Base-by-base conservation (phyloP, 768 basidiomycete species). In the Chiua virens region DNA sequence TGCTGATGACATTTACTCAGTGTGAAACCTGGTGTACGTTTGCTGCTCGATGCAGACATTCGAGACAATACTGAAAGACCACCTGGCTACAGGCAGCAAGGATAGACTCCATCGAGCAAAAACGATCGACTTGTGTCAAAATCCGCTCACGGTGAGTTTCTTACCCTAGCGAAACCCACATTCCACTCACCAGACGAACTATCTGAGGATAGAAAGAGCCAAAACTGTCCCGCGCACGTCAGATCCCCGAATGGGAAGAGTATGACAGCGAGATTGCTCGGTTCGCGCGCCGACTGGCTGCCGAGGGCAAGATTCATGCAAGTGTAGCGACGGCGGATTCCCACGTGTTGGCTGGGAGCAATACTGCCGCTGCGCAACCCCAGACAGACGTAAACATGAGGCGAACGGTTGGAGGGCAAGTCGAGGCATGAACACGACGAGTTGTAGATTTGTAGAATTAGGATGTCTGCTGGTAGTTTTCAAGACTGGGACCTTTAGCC, bases 21-120 rank as follows among this genome's bases (percentile, higher is more conserved):
- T 98, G 96, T 66, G 96, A 98, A 76, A 98, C 96, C 1, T 98
- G 97, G 97, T 99, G 97, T 83, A 81, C 53, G 85, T 75, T 35
- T 40, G 2, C 13, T 28, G 1, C 37, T 21, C 42, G 36, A 10
- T 22, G 10, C 22, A 42, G 47, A 49, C 2, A 50, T 47, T 28
- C 32, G 1, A 20, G 9, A 14, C 28, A 15, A 32, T 22, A 36
- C 47, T 57, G 18, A 54, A 38, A 32, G 6, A 25, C 32, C 18
- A 32, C 20, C 18, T 15, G 34, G 50, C 25, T 51, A 52, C 57
- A 89, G 87, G 86, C 62, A 90, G 87, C 76, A 91, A 90, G 66
- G 89, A 92, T 60, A 77, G 91, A 36, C 70, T 93, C 1, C 72
- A 90, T 61, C 79, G 83, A 30, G 80, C 79, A n/a, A 92, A 91